Evolutionary conservation across 306 rosid genomes (phyloP), one percentile per base, ranked within the genome.

Genomic region (Spatholobus suberectus): DNA sequence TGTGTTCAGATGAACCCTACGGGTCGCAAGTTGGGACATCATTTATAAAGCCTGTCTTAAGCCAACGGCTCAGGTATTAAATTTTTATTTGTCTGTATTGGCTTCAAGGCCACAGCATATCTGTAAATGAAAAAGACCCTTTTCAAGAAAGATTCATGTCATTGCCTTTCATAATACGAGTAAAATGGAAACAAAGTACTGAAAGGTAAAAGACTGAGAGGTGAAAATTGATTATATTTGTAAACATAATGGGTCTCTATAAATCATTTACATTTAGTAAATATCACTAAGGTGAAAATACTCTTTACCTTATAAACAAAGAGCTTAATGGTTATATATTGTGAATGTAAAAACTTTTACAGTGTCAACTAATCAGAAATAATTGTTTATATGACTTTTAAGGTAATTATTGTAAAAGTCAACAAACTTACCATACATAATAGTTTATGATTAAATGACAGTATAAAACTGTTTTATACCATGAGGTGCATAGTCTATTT

Each of bases 1-100:
- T 46, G 35, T 26, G 12, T 65, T 65, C 38, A 49, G 72, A 43
- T 57, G 79, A 69, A 58, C 68, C 71, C 55, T 62, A 4, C 1
- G 11, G 70, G 54, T 67, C 29, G 8, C 65, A 54, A 43, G 52
- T 32, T 82, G 63, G 63, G 85, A 83, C 73, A 83, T 70, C 24
- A 15, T 69, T 71, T 34, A 54, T 43, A 69, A 69, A 37, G 32
- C 73, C 59, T 83, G 67, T 43, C 57, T 69, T 4, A 32, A 57
- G 29, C 40, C 17, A 14, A 43, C 15, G 69, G 13, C 73, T 65
- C 4, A 26, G 23, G n/a, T 38, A 18, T 75, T 54, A 52, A 54
- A 40, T 38, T 27, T 67, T 43, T 41, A 43, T 67, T 82, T 82
- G 76, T 51, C 37, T 38, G 7, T 23, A 11, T 57, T 55, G 71